A percentile compares a stretch with the other conserved stretches of the same genome.
phyloP scores from a whole-genome alignment of 2,329 filamentous ascomycete genomes.

The Colletotrichum sp. region DNA sequence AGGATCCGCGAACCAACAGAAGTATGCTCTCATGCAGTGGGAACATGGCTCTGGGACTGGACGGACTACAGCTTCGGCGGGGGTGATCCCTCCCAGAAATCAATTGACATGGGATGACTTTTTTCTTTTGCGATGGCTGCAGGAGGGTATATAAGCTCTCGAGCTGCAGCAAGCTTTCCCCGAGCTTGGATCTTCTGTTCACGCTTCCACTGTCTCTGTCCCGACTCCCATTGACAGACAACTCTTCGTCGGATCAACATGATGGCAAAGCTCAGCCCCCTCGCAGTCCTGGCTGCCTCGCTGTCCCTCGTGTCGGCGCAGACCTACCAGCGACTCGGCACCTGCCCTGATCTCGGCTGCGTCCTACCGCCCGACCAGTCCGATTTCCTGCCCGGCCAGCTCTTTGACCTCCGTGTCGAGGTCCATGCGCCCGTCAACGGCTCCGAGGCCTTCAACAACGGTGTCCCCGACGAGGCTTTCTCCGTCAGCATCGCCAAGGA shows the following conservation, averaged over 20 bases:
- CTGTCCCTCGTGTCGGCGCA: slow-evolving; percentile 53
- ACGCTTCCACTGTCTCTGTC: slow-evolving; percentile 6
- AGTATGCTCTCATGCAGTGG: slow-evolving; percentile 3
- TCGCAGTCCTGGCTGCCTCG: slow-evolving; percentile 37
- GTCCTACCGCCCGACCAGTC: slow-evolving; percentile 68
- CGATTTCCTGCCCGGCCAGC: slow-evolving; percentile 84
- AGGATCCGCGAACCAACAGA: slow-evolving; percentile 9
- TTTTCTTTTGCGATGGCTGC: neutral
- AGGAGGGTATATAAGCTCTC: slow-evolving; percentile 17
- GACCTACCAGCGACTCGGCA: slow-evolving; percentile 65
- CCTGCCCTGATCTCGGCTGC: slow-evolving; percentile 64
- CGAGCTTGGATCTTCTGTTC: neutral
- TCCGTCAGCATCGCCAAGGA: slow-evolving; percentile 76
- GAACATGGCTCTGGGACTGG: neutral
- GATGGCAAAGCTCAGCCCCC: slow-evolving; percentile 41
- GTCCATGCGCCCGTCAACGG: slow-evolving; percentile 84
- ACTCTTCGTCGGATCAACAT: slow-evolving; percentile 26
- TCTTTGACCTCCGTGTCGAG: slow-evolving; percentile 84
- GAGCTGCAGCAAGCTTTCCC: neutral
- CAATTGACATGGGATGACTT: slow-evolving; percentile 3
- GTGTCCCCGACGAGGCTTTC: slow-evolving; percentile 76
- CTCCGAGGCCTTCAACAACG: slow-evolving; percentile 74
- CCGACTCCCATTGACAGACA: slow-evolving; percentile 6
- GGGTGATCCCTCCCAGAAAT: neutral
- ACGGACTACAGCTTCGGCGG: neutral